Base-by-base conservation (phyloP, 257 asterid species). In the Agastache rugosa region DNA sequence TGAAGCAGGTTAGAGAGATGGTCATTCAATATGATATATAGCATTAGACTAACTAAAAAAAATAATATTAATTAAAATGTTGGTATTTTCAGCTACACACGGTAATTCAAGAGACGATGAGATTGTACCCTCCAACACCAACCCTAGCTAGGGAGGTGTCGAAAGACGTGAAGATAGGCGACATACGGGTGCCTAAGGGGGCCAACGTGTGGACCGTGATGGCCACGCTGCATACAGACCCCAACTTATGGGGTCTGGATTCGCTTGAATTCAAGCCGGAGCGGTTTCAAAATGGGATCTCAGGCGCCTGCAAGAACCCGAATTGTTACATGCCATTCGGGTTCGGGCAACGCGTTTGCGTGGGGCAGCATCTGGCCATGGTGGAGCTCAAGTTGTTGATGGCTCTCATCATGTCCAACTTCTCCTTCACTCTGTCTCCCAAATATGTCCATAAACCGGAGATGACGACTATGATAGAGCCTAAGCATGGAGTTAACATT, bases 51-150 rank as follows among this genome's bases (percentile, higher is more conserved):
- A n/a, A n/a, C n/a, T n/a, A n/a, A n/a, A n/a, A n/a, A n/a, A n/a
- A n/a, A n/a, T n/a, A n/a, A n/a, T n/a, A n/a, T n/a, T n/a, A n/a
- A n/a, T 22, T n/a, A 47, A 10, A 3, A n/a, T 56, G 2, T 31
- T 31, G 2, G 6, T 55, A 0, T 58, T 14, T 12, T 17, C 9
- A 58, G 39, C 3, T 58, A 11, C 68, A 75, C 19, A 87, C 78
- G 87, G 92, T 80, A 71, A 85, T 87, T 50, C 85, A 87, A 69
- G 92, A 87, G 58, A 71, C 89, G 0, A 51, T 85, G 80, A 83
- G 92, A 0, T 82, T 87, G 0, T 87, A 87, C 54, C 88, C 89
- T 1, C 83, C 88, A 0, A 19, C 82, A 1, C 67, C 85, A 0
- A 58, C 83, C 25, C 42, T 87, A 11, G n/a, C 89, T 9, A 75